phyloP scores from a whole-genome alignment of 352 stramenopile genomes.

The Hyaloperonospora arabidopsidis region DNA sequence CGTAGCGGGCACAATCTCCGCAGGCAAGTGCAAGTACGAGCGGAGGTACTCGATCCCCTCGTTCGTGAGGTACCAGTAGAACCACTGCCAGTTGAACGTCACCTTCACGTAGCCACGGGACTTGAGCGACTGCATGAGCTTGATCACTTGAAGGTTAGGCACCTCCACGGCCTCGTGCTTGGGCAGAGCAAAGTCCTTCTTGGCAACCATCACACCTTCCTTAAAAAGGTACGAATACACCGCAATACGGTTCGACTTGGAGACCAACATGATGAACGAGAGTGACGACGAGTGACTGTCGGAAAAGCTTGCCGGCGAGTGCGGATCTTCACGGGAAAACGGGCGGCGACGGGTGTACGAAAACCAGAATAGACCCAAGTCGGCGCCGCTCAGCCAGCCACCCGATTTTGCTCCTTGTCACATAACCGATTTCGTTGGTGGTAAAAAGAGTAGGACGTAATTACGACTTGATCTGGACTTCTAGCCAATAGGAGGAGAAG shows the following conservation, averaged over 20 bases:
- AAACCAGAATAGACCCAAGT: slow-evolving; percentile 44
- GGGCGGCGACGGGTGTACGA: slow-evolving; percentile 34
- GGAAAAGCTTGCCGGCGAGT: slow-evolving; percentile 86
- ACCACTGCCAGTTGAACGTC: slow-evolving; percentile 99
- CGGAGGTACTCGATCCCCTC: slow-evolving; percentile 99
- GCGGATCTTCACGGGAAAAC: slow-evolving; percentile 79
- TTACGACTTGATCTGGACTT: slow-evolving; percentile 6
- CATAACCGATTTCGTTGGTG: too few relatives aligned
- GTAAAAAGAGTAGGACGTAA: too few relatives aligned
- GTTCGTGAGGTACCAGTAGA: slow-evolving; percentile 99
- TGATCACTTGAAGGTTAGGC: slow-evolving; percentile 97
- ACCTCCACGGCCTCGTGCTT: slow-evolving; percentile 97
- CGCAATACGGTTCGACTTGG: slow-evolving; percentile 98
- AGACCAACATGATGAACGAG: slow-evolving; percentile 80
- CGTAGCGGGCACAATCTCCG: slow-evolving; percentile 97
- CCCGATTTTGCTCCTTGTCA: slow-evolving; percentile 12
- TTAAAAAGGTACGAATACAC: slow-evolving; percentile 98
- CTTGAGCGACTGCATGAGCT: slow-evolving; percentile 97
- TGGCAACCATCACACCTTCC: slow-evolving; percentile 86
- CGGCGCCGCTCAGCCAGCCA: slow-evolving; percentile 19
- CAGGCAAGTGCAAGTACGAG: slow-evolving; percentile 95
- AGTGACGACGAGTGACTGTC: slow-evolving; percentile 23
- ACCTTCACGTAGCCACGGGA: slow-evolving; percentile 95
- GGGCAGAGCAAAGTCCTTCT: slow-evolving; percentile 84
- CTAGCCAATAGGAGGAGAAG: slow-evolving; percentile 6